Evolutionary conservation across 257 asterid species (phyloP), one percentile per base, ranked within the genome.

Genomic region (Misopates orontium): DNA sequence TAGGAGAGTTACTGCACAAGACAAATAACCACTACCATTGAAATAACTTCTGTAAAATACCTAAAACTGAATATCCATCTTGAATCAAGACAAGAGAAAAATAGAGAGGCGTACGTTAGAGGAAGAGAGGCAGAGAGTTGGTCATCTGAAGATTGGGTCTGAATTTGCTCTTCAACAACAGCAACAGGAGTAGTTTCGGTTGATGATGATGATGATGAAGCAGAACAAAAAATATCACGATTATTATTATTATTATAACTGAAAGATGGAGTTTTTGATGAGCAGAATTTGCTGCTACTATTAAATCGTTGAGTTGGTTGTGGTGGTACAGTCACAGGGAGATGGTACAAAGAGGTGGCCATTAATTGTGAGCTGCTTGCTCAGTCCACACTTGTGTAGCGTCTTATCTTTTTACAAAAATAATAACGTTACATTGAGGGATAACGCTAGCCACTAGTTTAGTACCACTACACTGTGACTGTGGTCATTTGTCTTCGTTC

Each of bases 141-240:
- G 7, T 28, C 36, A 28, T 28, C 36, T 7, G 36, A 28, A 2
- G 36, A 28, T 28, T 28, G 36, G 36, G 36, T 28, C 36, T 69
- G 77, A 61, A 49, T 54, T 31, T 67, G 80, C 60, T 73, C 77
- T 25, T 60, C 61, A 19, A 79, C 85, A 32, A 60, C 76, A 41
- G 75, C 71, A 17, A 67, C 73, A 18, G 85, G 73, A 61, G 82
- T 70, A n/a, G n/a, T n/a, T n/a, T n/a, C n/a, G n/a, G n/a, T 50
- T 86, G 81, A 22, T n/a, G n/a, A n/a, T n/a, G n/a, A n/a, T n/a
- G 95, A 79, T 22, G 86, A 62, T 5, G 97, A 79, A 68, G 82
- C 78, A 62, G 78, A 73, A 28, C 3, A 28, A 28, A 28, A n/a
- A n/a, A n/a, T n/a, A n/a, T n/a, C n/a, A n/a, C n/a, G n/a, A n/a